Evolutionary conservation across 176 grass and related monocot species (phyloP), one percentile per base, ranked within the genome.

Genomic region (Luzula sylvatica): DNA sequence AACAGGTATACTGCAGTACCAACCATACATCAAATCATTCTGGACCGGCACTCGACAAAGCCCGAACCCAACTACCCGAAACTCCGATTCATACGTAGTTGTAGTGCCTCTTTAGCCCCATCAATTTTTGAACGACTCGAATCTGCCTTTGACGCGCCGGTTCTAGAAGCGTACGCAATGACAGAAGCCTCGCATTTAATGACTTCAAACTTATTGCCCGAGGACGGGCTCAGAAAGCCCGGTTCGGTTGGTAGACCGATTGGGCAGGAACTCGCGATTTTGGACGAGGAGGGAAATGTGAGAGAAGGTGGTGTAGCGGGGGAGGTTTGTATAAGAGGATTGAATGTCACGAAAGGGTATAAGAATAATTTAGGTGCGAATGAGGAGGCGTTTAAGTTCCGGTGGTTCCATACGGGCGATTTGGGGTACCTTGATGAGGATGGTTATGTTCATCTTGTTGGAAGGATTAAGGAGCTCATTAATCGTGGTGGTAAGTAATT

Each of bases 341-440:
- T 49, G 0, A 98, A 90, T 69, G 85, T 90, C 18, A 90, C 92
- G 22, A 24, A 3, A 0, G 92, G 85, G 6, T 98, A 90, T 75
- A 87, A 83, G 65, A 42, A 62, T 20, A 86, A 75, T 52, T 68
- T 58, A 19, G 67, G 52, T 27, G 92, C 74, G 9, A 98, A 86
- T 73, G 25, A 77, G 46, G 56, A 55, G 27, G 81, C 92, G 21
- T 98, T 90, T 57, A 21, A 17, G 17, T 77, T 86, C 60, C 81
- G 68, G 3, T 98, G 92, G 92, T 98, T 98, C 72, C 92, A 90
- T 81, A 98, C 92, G 3, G 85, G 92, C 7, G 92, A 98, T 75
- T 57, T 90, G 59, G 85, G 92, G 7, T 77, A 71, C 20, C 20
- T 58, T 0, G 90, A 96, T 52, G 74, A 55, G 2, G 67, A 77